Evolutionary conservation across 2,329 filamentous ascomycete genomes (phyloP).

Genomic region (Nectriaceae sp.): DNA sequence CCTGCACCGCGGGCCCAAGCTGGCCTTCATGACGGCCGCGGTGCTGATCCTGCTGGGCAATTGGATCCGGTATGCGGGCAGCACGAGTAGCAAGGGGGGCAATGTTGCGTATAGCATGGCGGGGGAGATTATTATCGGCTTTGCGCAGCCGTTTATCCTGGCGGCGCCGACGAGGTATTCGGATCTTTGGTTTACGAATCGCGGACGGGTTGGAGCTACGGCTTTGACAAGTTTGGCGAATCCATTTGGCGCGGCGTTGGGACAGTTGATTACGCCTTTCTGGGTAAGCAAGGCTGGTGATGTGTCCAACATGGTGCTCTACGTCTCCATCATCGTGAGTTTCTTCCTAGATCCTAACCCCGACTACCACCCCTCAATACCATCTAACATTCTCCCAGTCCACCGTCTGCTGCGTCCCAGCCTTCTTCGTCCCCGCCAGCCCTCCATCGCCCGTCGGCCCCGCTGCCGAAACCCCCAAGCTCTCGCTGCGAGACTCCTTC

Average conservation of each 20-base stretch:
- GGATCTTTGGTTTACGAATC: conserved; percentile 90
- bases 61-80: conserved; percentile 86
- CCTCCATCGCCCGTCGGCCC: conserved; percentile 79
- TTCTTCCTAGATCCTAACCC: not conserved
- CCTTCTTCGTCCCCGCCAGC: conserved; percentile 75
- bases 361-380: not conserved
- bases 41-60: conserved; percentile 78
- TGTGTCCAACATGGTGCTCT: conserved; percentile 81
- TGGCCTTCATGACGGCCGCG: conserved; percentile 73
- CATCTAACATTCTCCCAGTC: conserved; percentile 31
- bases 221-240: conserved; percentile 85
- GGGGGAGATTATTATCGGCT: conserved; percentile 85
- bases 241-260: conserved; percentile 84
- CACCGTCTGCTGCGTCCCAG: conserved; percentile 62
- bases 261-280: conserved; percentile 82
- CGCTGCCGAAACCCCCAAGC: conserved; percentile 62
- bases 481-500: conserved; percentile 52
- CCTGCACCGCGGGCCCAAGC: conserved; percentile 78
- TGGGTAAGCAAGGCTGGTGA: conserved; percentile 65
- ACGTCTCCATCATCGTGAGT: conserved; percentile 78
- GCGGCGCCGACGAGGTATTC: conserved; percentile 88
- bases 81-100: conserved; percentile 53
- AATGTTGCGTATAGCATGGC: conserved; percentile 80
- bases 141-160: conserved; percentile 90
- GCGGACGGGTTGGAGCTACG: conserved; percentile 82